Base-by-base conservation (phyloP, 345 rosid species). In the Ailanthus altissimus region DNA sequence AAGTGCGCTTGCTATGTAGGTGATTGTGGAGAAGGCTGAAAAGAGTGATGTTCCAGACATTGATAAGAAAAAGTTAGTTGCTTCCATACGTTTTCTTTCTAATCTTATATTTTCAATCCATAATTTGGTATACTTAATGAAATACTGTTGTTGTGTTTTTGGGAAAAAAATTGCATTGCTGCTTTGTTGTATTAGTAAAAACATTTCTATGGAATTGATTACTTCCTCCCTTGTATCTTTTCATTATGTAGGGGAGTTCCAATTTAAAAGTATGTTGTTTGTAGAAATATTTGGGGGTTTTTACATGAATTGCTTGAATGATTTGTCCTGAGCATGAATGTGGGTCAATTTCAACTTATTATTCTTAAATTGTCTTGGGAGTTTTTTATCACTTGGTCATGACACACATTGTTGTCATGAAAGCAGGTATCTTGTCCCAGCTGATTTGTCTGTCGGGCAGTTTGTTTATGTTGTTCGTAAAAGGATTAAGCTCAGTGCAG, bases 11-110 rank as follows among this genome's bases (percentile, higher is more conserved):
- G n/a, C 53, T 26, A 15, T 84, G 70, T 88, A 96, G 99, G 94
- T 96, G 64, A 96, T 96, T 71, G 97, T 96, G 68, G 99, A 96
- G 78, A 96, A 80, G 85, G 97, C 97, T 51, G 97, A 88, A 70
- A 91, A 87, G 79, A 88, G 91, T 78, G 97, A 96, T 83, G 89
- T 93, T 67, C 98, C 99, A 73, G 97, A 96, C 58, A 96, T 96
- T 81, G 98, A 93, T 81, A 96, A 96, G 86, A 93, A 93, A 80
- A 96, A 96, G 99, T 96, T 74, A 87, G 98, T 87, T 21, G 38
- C 70, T 67, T 63, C 47, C 62, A 20, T 65, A 9, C 18, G 2
- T 75, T 8, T n/a, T 42, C 26, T 32, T 53, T 25, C 16, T 6
- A 14, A 36, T 10, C 42, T 63, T 10, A 42, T 15, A 5, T 45